Percentiles rank a stretch among this genome's conserved stretches.
These are phyloP conservation scores for Alternaria tenuissima DNA, from an alignment of 2,329 filamentous ascomycete species.

Conservation along the genomic window DNA sequence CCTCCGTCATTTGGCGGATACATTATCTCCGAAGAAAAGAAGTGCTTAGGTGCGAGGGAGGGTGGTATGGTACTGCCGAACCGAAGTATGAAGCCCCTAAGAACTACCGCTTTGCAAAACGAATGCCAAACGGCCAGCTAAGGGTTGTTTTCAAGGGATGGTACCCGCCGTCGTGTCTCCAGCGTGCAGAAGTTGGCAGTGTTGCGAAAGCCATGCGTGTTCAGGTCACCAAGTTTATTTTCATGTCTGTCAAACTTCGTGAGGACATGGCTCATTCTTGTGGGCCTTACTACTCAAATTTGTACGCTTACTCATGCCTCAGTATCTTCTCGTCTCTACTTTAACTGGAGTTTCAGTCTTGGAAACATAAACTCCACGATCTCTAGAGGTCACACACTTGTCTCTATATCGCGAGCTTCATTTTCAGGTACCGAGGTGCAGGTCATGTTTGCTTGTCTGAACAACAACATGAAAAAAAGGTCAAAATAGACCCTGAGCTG, in stretches of 20 bases:
- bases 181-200: background rate
- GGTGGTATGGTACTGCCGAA: background rate
- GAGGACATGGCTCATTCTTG: background rate
- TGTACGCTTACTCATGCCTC: background rate
- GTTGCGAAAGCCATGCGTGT: background rate
- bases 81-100: background rate
- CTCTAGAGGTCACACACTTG: background rate
- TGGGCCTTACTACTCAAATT: background rate
- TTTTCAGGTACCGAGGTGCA: background rate
- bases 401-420: background rate
- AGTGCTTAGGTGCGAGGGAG: background rate
- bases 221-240: background rate
- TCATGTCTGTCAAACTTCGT: background rate
- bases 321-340: background rate
- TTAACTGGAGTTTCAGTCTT: background rate
- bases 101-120: constrained; percentile 1
- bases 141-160: background rate
- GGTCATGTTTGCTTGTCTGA: background rate
- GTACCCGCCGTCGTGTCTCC: background rate
- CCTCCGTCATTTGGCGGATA: constrained; percentile 1
- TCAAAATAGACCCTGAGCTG: constrained; percentile 1
- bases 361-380: background rate
- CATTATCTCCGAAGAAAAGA: constrained; percentile 5
- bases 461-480: background rate
- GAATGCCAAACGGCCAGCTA: background rate